Base-by-base conservation (phyloP, 495 filamentous ascomycete species). In the Stereocaulon alpinum region DNA sequence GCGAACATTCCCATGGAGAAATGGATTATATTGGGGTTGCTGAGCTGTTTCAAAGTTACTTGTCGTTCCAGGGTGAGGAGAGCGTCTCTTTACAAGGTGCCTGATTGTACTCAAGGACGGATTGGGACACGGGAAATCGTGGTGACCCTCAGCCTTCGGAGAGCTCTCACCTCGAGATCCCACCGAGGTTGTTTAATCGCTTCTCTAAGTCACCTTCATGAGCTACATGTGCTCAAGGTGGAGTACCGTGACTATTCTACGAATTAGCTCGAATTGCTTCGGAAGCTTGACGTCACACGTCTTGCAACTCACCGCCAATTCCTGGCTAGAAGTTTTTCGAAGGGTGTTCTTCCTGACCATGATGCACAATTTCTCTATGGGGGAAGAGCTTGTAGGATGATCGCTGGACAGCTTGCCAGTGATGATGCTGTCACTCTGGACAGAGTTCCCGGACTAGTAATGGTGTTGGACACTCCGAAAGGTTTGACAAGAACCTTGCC, bases 391-490 rank as follows among this genome's bases (percentile, higher is more conserved):
- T 50, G 14, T 24, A 50, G 3, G 30, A 50, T 50, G 47, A 50
- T 3, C 17, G 1, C 12, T 32, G 15, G 15, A 12, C 9, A 10
- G 47, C 27, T 6, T n/a, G 17, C 4, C 11, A 2, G 17, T 6
- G 4, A 27, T 32, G 6, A 58, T 71, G 10, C 53, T 57, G 17
- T 65, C 67, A 54, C 55, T 32, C 63, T 74, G 51, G 63, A 64
- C 37, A 63, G 70, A 48, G 53, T 64, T 18, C 59, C 65, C 17
- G 64, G 54, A 29, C 59, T 75, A 32, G 29, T 69, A 17, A 61
- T 75, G 42, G 61, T 66, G 29, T 58, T 73, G 48, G 60, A 73
- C 45, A 74, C 73, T 17, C 72, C 70, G 49, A 74, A 71, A 70
- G 72, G 71, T 70, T 57, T 27, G 32, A n/a, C n/a, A 17, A 17